Evolutionary conservation across 306 rosid species (phyloP).

Genomic region (Trichosanthes truncata): DNA sequence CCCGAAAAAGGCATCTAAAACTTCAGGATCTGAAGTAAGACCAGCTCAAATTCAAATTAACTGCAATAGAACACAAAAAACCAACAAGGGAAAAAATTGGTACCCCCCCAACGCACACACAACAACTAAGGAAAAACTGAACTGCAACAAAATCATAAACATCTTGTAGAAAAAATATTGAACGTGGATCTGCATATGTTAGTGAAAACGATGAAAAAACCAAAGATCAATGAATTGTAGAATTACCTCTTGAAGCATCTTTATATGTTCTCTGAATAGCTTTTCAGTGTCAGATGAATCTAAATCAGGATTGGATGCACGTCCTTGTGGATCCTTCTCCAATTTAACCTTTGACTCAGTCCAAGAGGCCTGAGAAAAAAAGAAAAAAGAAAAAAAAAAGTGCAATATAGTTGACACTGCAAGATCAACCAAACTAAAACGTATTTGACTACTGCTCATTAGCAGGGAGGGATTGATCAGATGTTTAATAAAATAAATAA

Average conservation of each 20-base stretch:
- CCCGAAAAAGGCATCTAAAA: background rate
- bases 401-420: background rate
- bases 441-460: background rate
- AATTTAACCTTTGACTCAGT: slow-evolving; percentile 67
- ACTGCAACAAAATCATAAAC: background rate
- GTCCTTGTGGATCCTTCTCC: slow-evolving; percentile 88
- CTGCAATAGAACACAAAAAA: background rate
- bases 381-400: background rate
- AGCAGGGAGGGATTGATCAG: background rate
- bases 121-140: background rate
- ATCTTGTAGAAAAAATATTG: background rate
- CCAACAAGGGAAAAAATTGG: background rate
- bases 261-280: slow-evolving; percentile 77
- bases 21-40: background rate
- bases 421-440: background rate
- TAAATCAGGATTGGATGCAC: slow-evolving; percentile 67
- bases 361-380: slow-evolving; percentile 73
- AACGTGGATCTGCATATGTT: background rate
- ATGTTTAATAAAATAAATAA: background rate
- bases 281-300: slow-evolving; percentile 75
- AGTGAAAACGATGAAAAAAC: background rate
- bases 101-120: background rate
- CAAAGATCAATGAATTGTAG: background rate
- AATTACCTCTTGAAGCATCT: slow-evolving; percentile 85
- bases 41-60: background rate